Evolutionary conservation across 306 rosid genomes (phyloP).

Genomic region (Lagenaria siceraria): DNA sequence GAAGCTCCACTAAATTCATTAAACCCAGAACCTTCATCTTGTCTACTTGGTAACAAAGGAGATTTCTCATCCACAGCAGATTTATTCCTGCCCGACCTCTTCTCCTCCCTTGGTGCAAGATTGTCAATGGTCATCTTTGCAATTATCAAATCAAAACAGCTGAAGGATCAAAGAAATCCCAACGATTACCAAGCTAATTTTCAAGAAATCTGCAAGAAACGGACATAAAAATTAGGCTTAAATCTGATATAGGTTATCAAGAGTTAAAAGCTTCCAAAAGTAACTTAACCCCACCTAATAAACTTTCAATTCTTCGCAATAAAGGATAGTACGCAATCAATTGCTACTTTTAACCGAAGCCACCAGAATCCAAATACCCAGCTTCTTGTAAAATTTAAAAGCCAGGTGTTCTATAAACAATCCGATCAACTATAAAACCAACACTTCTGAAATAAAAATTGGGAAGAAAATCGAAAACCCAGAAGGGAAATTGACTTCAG

Average conservation of each 20-base stretch:
- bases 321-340: not conserved
- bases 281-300: not conserved
- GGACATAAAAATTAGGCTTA: not conserved
- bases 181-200: not conserved
- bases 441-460: not conserved
- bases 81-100: constrained; percentile 4
- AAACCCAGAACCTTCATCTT: constrained; percentile 5
- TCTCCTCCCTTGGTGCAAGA: not conserved
- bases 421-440: not conserved
- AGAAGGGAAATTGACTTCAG: not conserved
- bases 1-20: constrained; percentile 20
- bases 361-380: not conserved
- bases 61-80: constrained; percentile 4
- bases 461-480: not conserved
- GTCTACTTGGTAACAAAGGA: constrained; percentile 18
- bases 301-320: not conserved
- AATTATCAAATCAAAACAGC: not conserved
- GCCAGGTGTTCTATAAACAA: not conserved
- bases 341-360: not conserved
- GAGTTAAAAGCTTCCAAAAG: not conserved
- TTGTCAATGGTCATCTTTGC: not conserved
- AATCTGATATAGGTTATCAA: not conserved
- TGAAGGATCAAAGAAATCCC: not conserved
- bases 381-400: not conserved
- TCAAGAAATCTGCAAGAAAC: not conserved